phyloP scores from a whole-genome alignment of 2,329 filamentous ascomycete genomes.

The Colletotrichum sp. region DNA sequence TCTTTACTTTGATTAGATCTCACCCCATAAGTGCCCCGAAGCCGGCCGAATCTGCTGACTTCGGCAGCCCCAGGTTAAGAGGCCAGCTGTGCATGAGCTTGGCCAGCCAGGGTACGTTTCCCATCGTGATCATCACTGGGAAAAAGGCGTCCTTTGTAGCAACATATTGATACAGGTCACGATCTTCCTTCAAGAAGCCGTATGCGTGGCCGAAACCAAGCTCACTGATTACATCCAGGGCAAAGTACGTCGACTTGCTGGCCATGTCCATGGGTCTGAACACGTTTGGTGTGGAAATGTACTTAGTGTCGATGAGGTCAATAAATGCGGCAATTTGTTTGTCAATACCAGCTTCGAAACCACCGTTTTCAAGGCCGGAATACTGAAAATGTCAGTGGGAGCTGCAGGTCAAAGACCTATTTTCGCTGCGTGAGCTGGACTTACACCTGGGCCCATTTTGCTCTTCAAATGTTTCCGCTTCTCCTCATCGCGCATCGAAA shows the following conservation, averaged over 20 bases:
- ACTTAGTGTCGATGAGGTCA: slow-evolving; percentile 18
- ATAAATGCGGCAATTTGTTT: slow-evolving; percentile 1
- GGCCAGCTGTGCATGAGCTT: slow-evolving; percentile 24
- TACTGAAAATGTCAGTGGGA: neutral
- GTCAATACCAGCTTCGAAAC: slow-evolving; percentile 17
- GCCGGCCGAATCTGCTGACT: slow-evolving; percentile 32
- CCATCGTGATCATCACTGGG: slow-evolving; percentile 22
- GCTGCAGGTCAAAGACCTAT: neutral
- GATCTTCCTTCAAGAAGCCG: slow-evolving; percentile 28
- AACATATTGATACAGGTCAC: slow-evolving; percentile 27
- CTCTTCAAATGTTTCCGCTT: slow-evolving; percentile 45
- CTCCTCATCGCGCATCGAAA: slow-evolving; percentile 35
- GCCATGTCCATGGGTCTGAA: slow-evolving; percentile 20
- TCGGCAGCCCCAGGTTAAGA: slow-evolving; percentile 25
- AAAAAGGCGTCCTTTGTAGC: slow-evolving; percentile 16
- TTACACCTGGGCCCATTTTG: slow-evolving; percentile 51
- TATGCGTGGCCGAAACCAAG: slow-evolving; percentile 30
- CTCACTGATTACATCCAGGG: slow-evolving; percentile 30
- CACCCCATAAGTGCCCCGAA: slow-evolving; percentile 35
- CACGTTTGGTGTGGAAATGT: slow-evolving; percentile 10
- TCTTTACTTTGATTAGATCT: neutral
- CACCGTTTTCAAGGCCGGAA: slow-evolving; percentile 16
- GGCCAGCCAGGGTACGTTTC: slow-evolving; percentile 28
- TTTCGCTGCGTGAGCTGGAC: neutral
- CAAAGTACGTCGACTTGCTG: slow-evolving; percentile 16